Base-by-base conservation (phyloP, 2,329 filamentous ascomycete species). In the Dendryphion nanum region DNA sequence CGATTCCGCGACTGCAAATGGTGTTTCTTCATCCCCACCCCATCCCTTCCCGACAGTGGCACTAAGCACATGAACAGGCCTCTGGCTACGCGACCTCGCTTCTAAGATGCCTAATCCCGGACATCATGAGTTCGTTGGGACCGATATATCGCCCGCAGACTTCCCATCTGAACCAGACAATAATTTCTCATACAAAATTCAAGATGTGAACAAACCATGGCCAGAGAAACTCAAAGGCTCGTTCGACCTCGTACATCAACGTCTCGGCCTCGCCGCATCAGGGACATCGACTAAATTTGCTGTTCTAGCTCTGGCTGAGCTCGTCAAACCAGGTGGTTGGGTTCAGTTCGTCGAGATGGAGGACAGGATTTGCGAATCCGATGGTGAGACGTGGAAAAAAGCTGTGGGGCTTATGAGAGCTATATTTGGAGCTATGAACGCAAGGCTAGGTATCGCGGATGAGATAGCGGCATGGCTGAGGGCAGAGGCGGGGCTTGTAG, bases 261-360 rank as follows among this genome's bases (percentile, higher is more conserved):
- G 29, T 24, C 23, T 26, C 23, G 23, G 10, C 10, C 23, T 26
- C 3, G 23, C 23, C 23, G 23, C 23, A 3, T 10, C 10, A 10
- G n/a, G n/a, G 23, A n/a, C 23, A 26, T n/a, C 10, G 23, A 14
- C 20, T 6, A 10, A 35, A 26, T 13, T 20, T 12, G 20, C 20
- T 2, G 15, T 33, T 6, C 15, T 10, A 7, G 14, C 14, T 15
- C 17, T n/a, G 12, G 18, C 39, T 16, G 20, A 20, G 4, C 33
- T 40, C 10, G 18, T 43, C 4, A 43, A 43, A 18, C 41, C 41
- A 8, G 41, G 41, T 12, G 41, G 41, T 18, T 43, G 37, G 36
- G 37, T 43, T 12, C 41, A 43, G 18, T 20, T 43, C 7, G 36
- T 42, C 6, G 40, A 42, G 29, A 18, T 12, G 14, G 19, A 7